Percentiles rank a stretch among this genome's conserved stretches.
These are phyloP conservation scores for Tinospora cordifolia DNA, from an alignment of 164 flowering plant species.

Conservation along the genomic window DNA sequence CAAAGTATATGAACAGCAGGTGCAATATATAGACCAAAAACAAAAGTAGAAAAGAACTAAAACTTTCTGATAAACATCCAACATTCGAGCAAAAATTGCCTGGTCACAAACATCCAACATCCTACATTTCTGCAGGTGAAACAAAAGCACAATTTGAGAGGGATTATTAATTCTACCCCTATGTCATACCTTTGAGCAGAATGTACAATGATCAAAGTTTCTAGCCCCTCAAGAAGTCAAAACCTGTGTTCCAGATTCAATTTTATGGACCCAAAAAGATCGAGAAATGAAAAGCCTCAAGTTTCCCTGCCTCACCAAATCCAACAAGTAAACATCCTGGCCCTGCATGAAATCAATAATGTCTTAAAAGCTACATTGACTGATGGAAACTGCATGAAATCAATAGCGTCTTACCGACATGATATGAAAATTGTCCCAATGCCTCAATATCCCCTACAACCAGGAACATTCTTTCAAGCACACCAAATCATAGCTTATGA, in stretches of 20 bases:
- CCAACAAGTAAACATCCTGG: no score
- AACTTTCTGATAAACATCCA: no score
- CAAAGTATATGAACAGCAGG: no score
- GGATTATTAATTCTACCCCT: no score
- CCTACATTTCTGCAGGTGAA: constrained; percentile 2
- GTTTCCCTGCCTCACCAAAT: not conserved
- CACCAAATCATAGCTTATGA: not conserved
- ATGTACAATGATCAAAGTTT: constrained; percentile 9
- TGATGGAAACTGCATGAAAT: no score
- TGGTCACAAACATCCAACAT: no score
- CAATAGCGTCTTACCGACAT: not conserved
- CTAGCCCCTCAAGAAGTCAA: not conserved
- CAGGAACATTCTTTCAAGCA: not conserved
- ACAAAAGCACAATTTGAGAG: not conserved
- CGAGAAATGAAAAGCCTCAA: not conserved
- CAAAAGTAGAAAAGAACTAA: no score
- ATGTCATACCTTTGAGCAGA: constrained; percentile 5
- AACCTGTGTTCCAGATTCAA: not conserved
- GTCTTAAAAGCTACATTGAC: no score
- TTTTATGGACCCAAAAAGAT: not conserved
- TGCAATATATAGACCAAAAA: no score
- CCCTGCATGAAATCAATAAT: no score
- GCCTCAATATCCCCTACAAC: not conserved
- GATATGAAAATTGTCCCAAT: not conserved
- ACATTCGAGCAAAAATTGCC: no score